Base-by-base conservation (phyloP, 768 basidiomycete genomes). In the Sutorius australiensis region DNA sequence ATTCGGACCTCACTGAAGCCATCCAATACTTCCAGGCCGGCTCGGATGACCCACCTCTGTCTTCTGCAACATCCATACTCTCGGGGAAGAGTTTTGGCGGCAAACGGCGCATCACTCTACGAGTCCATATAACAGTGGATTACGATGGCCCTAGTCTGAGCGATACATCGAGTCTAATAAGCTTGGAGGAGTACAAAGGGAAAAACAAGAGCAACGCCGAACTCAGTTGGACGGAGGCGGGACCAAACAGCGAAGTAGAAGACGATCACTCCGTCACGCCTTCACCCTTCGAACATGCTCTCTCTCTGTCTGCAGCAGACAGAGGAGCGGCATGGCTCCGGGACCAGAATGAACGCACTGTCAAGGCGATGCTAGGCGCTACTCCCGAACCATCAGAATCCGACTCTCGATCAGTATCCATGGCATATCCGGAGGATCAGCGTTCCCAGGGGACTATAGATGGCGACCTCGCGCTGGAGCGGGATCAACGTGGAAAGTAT, bases 81-180 rank as follows among this genome's bases (percentile, higher is more conserved):
- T 88, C 87, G 12, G 76, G 77, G 28, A 71, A 79, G 16, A 86
- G 86, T 61, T 84, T 83, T 27, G 76, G 80, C 10, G 75, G 78
- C 32, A 77, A 80, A 40, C 92, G 84, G 36, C 92, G 84, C 66
- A 87, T 97, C 51, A 88, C 86, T 1, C 72, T 97, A 14, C 78
- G 81, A 9, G 82, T 97, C 33, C 77, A 85, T 41, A 84, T 98
- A 38, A 75, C 77, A 9, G 83, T 95, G 56, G 93, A 95, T 55
- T 95, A 92, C 61, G 94, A 97, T 67, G 92, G 92, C 0, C 92
- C 88, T 13, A 90, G 87, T 70, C 76, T 97, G 52, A 93, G 91
- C 9, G 95, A 97, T 59, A 90, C 92, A 2, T 84, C 83, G 10
- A 94, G 92, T 9, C 72, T 95, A 16, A 81, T 80, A 19, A 92